These are phyloP conservation scores for Fusarium sambucinum DNA, from an alignment of 2,329 filamentous ascomycete species.

Conservation along the genomic window DNA sequence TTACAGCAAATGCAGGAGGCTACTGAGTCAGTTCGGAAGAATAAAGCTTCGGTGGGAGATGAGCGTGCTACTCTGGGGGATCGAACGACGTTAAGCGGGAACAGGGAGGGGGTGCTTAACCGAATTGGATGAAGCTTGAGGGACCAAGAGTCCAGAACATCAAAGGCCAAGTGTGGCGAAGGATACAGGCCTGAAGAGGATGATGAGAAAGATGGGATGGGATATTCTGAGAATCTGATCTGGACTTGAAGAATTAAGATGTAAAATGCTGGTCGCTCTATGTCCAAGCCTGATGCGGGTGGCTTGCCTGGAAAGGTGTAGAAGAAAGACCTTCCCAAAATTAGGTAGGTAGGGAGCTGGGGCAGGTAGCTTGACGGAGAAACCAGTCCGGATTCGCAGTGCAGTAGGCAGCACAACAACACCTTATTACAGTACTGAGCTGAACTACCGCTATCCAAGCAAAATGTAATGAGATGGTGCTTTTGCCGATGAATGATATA, in stretches of 20 bases:
- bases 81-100: slow-evolving; percentile 1
- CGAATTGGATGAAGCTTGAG: slow-evolving; percentile 2
- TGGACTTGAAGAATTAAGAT: neutral
- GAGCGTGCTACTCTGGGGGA: neutral
- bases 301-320: slow-evolving; percentile 1
- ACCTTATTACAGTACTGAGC: neutral
- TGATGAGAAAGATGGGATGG: neutral
- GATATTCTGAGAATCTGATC: neutral
- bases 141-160: slow-evolving; percentile 7
- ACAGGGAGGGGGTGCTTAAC: slow-evolving; percentile 14
- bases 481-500: slow-evolving; percentile 9
- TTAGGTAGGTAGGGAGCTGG: neutral
- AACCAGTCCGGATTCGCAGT: slow-evolving; percentile 26
- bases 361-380: slow-evolving; percentile 32
- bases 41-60: slow-evolving; percentile 5
- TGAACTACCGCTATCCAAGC: neutral
- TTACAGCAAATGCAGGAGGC: neutral
- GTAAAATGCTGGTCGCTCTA: neutral
- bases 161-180: slow-evolving; percentile 7
- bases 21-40: neutral
- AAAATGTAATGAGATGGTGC: neutral
- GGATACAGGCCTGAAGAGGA: neutral
- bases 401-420: neutral
- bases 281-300: neutral
- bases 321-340: slow-evolving; percentile 6